Conservation (phyloP, 2,329 filamentous ascomycete genomes). For the Neobulgaria alba region DNA sequence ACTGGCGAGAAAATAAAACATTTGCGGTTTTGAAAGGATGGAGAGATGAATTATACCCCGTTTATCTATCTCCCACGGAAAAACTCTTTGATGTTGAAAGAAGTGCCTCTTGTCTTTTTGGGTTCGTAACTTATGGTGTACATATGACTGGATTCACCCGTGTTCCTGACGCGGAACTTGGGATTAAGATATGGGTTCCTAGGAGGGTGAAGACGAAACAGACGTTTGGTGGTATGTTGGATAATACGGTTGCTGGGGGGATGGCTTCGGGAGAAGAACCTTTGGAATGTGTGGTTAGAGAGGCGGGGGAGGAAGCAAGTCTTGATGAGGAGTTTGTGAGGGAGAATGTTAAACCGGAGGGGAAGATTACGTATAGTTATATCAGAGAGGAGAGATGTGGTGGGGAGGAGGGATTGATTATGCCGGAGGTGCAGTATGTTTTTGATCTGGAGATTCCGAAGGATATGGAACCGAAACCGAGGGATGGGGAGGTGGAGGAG, state of each 20-base stretch:
- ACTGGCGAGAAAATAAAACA: constrained; percentile 60
- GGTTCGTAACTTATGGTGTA: constrained; percentile 68
- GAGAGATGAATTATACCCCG: constrained; percentile 72
- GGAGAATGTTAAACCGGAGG: constrained; percentile 46
- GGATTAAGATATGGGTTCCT: constrained; percentile 78
- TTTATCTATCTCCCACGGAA: constrained; percentile 56
- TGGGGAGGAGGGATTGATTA: constrained; percentile 72
- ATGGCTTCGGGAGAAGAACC: constrained; percentile 74
- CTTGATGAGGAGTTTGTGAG: constrained; percentile 64
- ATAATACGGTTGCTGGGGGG: constrained; percentile 85
- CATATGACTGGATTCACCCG: constrained; percentile 70
- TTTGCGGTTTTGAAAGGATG: constrained; percentile 73
- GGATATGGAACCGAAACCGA: constrained; percentile 62
- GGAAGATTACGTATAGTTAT: constrained; percentile 78
- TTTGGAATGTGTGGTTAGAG: constrained; percentile 32
- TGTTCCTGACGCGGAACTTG: constrained; percentile 37
- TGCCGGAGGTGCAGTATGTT: constrained; percentile 86
- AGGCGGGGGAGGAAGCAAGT: constrained; percentile 42
- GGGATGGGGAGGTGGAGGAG: constrained; percentile 81
- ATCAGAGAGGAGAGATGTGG: constrained; percentile 67
- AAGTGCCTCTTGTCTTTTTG: constrained; percentile 65
- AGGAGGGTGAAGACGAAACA: constrained; percentile 67
- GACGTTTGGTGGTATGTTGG: constrained; percentile 83
- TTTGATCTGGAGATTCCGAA: constrained; percentile 76
- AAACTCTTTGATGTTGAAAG: constrained; percentile 70